Conservation (phyloP, 768 basidiomycete species). For the Boletus vermiculosoides region DNA sequence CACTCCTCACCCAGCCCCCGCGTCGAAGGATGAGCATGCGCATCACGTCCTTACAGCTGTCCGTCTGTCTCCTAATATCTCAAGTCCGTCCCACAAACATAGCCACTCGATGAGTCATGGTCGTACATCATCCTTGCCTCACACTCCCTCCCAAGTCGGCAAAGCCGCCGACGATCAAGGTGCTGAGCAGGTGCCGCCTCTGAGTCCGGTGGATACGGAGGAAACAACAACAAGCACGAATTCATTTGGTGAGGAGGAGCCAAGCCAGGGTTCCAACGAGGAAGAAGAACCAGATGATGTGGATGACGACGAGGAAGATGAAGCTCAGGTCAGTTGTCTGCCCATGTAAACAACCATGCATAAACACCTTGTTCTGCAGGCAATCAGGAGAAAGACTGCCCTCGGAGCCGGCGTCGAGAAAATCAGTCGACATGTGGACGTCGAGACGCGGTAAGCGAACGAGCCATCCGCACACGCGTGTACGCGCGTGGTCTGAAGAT, state of each 20-base stretch:
- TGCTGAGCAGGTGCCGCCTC: neutral
- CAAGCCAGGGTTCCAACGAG: constrained; percentile 6
- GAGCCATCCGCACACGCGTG: neutral
- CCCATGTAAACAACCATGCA: neutral
- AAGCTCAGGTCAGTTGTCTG: constrained; percentile 18
- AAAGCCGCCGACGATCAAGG: constrained; percentile 2
- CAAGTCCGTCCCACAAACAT: constrained; percentile 8
- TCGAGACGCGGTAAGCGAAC: constrained; percentile 16
- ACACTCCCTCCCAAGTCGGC: constrained; percentile 7
- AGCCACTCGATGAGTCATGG: neutral
- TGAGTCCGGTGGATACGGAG: constrained; percentile 13
- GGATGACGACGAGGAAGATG: constrained; percentile 20
- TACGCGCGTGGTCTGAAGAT: neutral
- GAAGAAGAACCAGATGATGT: constrained; percentile 17
- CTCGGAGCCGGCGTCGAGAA: constrained; percentile 38
- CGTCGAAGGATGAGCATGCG: constrained; percentile 16
- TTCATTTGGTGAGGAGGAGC: constrained; percentile 14
- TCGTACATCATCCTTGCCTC: neutral
- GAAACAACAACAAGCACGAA: constrained; percentile 5
- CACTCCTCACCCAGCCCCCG: neutral
- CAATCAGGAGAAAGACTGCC: constrained; percentile 29
- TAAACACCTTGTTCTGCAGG: constrained; percentile 20
- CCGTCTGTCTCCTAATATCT: constrained; percentile 21
- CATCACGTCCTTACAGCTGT: constrained; percentile 27
- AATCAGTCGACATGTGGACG: constrained; percentile 34